Evolutionary conservation across 257 asterid genomes (phyloP), one percentile per base, ranked within the genome.

Genomic region (Nicotiana otophora): DNA sequence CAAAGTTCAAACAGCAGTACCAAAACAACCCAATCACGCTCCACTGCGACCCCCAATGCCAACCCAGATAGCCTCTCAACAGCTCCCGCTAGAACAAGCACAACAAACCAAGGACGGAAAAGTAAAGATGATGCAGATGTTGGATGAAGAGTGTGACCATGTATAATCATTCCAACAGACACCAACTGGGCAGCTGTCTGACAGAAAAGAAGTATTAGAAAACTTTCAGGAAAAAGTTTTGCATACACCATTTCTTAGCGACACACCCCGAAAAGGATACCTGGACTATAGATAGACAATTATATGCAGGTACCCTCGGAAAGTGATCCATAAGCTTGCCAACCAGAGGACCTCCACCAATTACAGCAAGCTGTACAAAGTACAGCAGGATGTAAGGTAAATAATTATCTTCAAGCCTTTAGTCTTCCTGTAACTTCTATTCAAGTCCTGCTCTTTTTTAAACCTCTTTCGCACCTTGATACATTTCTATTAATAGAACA

Each of bases 11-110:
- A 82, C 46, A 46, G 26, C 23, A 77, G 28, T 89, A 96, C 98
- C 99, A 94, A 82, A 86, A 96, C 98, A 88, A 94, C 93, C 98
- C 98, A 94, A 87, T 96, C 99, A 84, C 99, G 99, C 89, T 96
- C 98, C 89, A 88, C 88, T 14, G 98, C 97, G 84, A 96, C 98
- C 82, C 99, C 99, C 83, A 93, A 87, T 83, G 97, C 95, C 86
- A 96, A 86, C 64, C 99, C 98, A 83, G 95, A 91, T 82, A 96
- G 94, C 87, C 98, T 94, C 90, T 94, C 97, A 84, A 88, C 89
- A 57, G 98, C 97, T 84, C 93, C 94, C 67, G 94, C 94, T 81
- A 92, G 80, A 65, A 91, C 94, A 85, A 94, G 97, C 79, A 89
- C 86, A 84, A 83, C 60, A 92, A 94, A 96, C 98, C 99, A 94